These are phyloP conservation scores for Neurospora sp. DNA, from an alignment of 495 filamentous ascomycete species.

Conservation along the genomic window DNA sequence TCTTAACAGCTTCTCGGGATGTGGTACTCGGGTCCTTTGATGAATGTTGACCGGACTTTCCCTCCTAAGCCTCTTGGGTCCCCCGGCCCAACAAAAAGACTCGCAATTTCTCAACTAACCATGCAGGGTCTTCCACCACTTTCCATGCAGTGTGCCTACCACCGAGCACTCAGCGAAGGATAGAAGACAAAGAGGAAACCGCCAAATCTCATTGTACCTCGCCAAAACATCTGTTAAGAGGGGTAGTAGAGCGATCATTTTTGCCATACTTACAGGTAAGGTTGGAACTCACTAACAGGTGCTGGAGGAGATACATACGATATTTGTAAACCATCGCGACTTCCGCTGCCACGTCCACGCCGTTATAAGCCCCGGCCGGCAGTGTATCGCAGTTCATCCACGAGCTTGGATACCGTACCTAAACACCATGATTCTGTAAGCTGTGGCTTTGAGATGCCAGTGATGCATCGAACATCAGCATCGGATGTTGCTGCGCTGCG, in stretches of 20 bases:
- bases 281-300: background rate
- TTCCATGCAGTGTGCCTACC: no score
- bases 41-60: background rate
- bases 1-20: background rate
- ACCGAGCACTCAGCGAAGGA: no score
- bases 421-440: background rate
- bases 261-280: background rate
- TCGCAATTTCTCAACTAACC: no score
- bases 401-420: background rate
- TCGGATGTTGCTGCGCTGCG: background rate
- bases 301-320: background rate
- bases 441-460: background rate
- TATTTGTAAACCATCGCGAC: background rate
- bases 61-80: background rate
- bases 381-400: background rate
- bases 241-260: background rate
- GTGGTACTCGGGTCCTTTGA: no score
- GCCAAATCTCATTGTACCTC: background rate
- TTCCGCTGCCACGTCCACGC: background rate
- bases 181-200: background rate
- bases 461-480: background rate
- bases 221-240: background rate
- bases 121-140: no score
- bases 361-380: background rate
- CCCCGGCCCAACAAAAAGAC: no score